Base-by-base conservation (phyloP, 2,329 filamentous ascomycete genomes). In the Talaromyces albobiverticillius region DNA sequence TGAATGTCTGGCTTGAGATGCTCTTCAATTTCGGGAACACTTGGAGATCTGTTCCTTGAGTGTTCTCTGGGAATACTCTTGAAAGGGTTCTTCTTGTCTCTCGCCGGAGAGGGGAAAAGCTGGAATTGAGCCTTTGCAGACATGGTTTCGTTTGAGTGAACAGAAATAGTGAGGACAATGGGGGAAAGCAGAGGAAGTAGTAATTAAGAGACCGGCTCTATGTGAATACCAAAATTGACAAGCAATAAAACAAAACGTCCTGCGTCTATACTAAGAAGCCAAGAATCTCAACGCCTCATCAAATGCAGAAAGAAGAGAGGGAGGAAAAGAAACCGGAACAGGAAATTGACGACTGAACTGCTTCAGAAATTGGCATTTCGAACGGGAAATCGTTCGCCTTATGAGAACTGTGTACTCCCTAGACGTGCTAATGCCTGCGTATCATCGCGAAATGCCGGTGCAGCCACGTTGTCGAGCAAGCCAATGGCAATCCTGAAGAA, bases 91-190 rank as follows among this genome's bases (percentile, higher is more conserved):
- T 66, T 70, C 53, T 64, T 63, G 43, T 57, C 55, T 57, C 65
- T 64, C 10, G 70, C 64, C 47, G 67, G 64, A n/a, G 68, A 60
- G 16, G 72, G 72, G 41, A 74, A 74, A 46, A 75, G 63, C 52
- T 73, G 71, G 46, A 75, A 75, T 53, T 72, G 69, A 52, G 60
- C 68, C 63, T 69, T 71, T 10, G 52, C 47, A 47, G 53, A 22
- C 53, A 55, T 55, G 43, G 38, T 29, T 20, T 20, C 29, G 26
- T 48, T 56, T 25, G 20, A 41, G 14, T 36, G n/a, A n/a, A 20
- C 20, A 34, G 8, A 10, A n/a, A 45, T 20, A 36, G 7, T 16
- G 26, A 38, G 36, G 45, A 6, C 13, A 46, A 41, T 40, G n/a
- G 18, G 23, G 14, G 11, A 31, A 26, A 18, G 23, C 18, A 26